phyloP scores from a whole-genome alignment of 305 asterid genomes.

The Rubia peregrina region DNA sequence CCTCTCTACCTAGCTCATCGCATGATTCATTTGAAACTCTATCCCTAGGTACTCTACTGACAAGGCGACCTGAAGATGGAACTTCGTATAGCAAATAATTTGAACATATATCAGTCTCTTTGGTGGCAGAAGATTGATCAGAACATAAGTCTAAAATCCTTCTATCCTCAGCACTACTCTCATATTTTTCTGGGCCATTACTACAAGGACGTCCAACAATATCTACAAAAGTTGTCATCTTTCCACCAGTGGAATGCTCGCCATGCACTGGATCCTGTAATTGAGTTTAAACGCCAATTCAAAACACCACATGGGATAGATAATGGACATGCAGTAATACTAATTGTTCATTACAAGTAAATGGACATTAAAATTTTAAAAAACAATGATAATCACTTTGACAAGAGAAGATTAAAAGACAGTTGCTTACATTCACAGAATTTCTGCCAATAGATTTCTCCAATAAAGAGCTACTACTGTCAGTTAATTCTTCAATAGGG shows the following conservation, averaged over 20 bases:
- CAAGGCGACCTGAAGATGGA: conserved; percentile 35
- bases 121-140: conserved; percentile 39
- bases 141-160: conserved; percentile 42
- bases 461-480: conserved; percentile 29
- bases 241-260: conserved; percentile 28
- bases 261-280: conserved; percentile 23
- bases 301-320: conserved; percentile 6
- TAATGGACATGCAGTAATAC: neutral
- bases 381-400: conserved; percentile 1
- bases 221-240: conserved; percentile 70
- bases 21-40: conserved; percentile 28
- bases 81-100: conserved; percentile 27
- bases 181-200: conserved; percentile 50
- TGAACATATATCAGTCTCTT: conserved; percentile 38
- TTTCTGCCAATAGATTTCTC: conserved; percentile 42
- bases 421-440: conserved; percentile 48
- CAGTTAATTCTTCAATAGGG: conserved; percentile 45
- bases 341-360: neutral
- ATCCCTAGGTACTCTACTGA: conserved; percentile 27
- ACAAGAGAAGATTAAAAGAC: conserved; percentile 15
- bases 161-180: conserved; percentile 40
- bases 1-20: conserved; percentile 40
- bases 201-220: conserved; percentile 60
- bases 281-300: conserved; percentile 9
- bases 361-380: neutral